These are phyloP conservation scores for Trypanosoma lewisi DNA, from an alignment of 208 protist species.

Conservation along the genomic window DNA sequence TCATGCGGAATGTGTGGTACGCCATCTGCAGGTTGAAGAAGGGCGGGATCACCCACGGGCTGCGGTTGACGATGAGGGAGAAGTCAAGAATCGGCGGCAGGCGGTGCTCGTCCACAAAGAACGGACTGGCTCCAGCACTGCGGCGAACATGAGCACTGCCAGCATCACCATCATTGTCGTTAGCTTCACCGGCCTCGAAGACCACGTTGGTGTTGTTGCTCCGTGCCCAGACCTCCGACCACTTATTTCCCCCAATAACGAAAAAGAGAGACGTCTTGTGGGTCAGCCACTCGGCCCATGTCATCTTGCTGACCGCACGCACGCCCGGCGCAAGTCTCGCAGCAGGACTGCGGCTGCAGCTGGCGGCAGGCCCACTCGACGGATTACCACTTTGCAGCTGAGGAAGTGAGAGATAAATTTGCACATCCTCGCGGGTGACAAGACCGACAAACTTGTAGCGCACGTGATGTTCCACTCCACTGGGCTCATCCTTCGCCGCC, in stretches of 20 bases:
- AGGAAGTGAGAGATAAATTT: conserved; percentile 76
- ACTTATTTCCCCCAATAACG: conserved; percentile 24
- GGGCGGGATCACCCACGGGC: conserved; percentile 82
- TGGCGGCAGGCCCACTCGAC: neutral
- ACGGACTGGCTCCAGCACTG: neutral
- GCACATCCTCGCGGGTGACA: conserved; percentile 83
- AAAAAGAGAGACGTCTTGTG: conserved; percentile 80
- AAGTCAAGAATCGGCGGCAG: conserved; percentile 70
- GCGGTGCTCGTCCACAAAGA: conserved; percentile 19
- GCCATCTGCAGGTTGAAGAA: conserved; percentile 87
- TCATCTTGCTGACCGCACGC: conserved; percentile 52
- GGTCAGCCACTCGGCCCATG: conserved; percentile 68
- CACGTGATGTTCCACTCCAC: conserved; percentile 12
- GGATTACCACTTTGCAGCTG: conserved; percentile 24
- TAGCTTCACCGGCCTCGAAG: neutral
- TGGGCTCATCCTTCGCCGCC: neutral
- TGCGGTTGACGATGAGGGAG: conserved; percentile 86
- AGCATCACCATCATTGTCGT: neutral
- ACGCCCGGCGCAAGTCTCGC: conserved; percentile 45
- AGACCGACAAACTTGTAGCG: conserved; percentile 83
- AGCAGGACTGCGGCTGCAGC: conserved; percentile 38
- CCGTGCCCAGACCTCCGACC: conserved; percentile 14
- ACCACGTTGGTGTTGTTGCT: neutral
- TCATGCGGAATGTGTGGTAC: conserved; percentile 88
- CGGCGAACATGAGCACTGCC: neutral